Conservation (phyloP, 2,329 filamentous ascomycete genomes). For the Aphanocladium album region DNA sequence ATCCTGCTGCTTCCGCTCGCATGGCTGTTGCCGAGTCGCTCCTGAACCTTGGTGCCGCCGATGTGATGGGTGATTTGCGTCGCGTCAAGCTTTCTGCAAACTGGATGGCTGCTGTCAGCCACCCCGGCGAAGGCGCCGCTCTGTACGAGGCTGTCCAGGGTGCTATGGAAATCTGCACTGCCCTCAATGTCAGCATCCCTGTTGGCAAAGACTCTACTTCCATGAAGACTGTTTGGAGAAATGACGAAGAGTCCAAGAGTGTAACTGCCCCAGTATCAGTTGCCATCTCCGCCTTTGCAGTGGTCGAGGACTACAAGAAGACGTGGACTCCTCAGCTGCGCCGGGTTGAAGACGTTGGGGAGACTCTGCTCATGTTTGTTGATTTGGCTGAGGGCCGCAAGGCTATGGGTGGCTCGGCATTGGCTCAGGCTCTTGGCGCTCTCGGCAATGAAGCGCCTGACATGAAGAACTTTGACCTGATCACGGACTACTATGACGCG, state of each 20-base stretch:
- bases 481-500: constrained; percentile 90
- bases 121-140: constrained; percentile 85
- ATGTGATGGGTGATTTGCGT: constrained; percentile 64
- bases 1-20: constrained; percentile 79
- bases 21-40: constrained; percentile 96
- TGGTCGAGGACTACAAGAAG: constrained; percentile 73
- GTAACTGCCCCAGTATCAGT: constrained; percentile 90
- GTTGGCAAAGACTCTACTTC: constrained; percentile 98
- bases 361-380: constrained; percentile 83
- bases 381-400: constrained; percentile 79
- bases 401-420: constrained; percentile 81
- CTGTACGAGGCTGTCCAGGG: constrained; percentile 92
- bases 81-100: constrained; percentile 89
- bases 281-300: constrained; percentile 84
- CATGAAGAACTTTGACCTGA: constrained; percentile 72
- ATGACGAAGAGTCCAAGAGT: constrained; percentile 65
- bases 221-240: constrained; percentile 97
- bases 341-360: constrained; percentile 79
- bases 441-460: constrained; percentile 82
- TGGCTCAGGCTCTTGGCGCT: constrained; percentile 84
- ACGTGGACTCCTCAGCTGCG: constrained; percentile 93
- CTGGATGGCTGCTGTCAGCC: constrained; percentile 97
- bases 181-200: constrained; percentile 87
- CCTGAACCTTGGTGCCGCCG: constrained; percentile 82
- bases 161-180: constrained; percentile 84